Conservation (phyloP, 768 basidiomycete species). For the Pisolithus marmoratus region DNA sequence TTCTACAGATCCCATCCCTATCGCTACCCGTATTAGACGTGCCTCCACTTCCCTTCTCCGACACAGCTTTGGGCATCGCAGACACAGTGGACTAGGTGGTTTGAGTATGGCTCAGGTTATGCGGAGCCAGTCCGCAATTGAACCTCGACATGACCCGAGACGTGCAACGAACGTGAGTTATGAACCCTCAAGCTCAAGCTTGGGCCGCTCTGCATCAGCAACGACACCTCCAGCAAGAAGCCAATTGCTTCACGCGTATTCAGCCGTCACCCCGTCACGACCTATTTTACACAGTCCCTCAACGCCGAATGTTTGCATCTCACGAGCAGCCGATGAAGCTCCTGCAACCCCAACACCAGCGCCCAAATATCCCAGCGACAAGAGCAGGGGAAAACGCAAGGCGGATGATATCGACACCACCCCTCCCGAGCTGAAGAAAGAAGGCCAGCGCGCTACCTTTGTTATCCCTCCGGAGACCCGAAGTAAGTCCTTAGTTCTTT, state of each 20-base stretch:
- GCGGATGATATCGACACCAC: slow-evolving; percentile 69
- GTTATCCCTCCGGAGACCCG: slow-evolving; percentile 49
- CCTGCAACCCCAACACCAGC: slow-evolving; percentile 31
- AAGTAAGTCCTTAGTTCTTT: slow-evolving; percentile 37
- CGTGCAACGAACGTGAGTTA: slow-evolving; percentile 10
- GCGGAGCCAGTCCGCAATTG: slow-evolving; percentile 22
- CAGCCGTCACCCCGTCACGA: slow-evolving; percentile 14
- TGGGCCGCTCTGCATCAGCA: slow-evolving; percentile 13
- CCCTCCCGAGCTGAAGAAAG: slow-evolving; percentile 56
- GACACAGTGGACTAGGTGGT: slow-evolving; percentile 8
- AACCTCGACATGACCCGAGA: slow-evolving; percentile 10
- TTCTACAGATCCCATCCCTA: slow-evolving; percentile 13
- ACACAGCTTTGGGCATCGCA: slow-evolving; percentile 9
- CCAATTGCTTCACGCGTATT: slow-evolving; percentile 8
- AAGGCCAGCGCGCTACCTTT: slow-evolving; percentile 52
- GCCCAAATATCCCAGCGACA: slow-evolving; percentile 28
- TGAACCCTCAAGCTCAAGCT: slow-evolving; percentile 13
- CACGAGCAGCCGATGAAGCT: slow-evolving; percentile 13
- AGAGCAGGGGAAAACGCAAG: slow-evolving; percentile 60
- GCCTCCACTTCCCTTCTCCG: slow-evolving; percentile 17
- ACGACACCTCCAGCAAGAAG: slow-evolving; percentile 6
- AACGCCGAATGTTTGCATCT: slow-evolving; percentile 7
- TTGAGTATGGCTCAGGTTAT: slow-evolving; percentile 18
- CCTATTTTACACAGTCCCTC: slow-evolving; percentile 9
- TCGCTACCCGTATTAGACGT: slow-evolving; percentile 6